Percentiles rank a stretch among this genome's conserved stretches.
These are phyloP conservation scores for Aspergillus hancockii DNA, from an alignment of 495 filamentous ascomycete species.

Conservation along the genomic window DNA sequence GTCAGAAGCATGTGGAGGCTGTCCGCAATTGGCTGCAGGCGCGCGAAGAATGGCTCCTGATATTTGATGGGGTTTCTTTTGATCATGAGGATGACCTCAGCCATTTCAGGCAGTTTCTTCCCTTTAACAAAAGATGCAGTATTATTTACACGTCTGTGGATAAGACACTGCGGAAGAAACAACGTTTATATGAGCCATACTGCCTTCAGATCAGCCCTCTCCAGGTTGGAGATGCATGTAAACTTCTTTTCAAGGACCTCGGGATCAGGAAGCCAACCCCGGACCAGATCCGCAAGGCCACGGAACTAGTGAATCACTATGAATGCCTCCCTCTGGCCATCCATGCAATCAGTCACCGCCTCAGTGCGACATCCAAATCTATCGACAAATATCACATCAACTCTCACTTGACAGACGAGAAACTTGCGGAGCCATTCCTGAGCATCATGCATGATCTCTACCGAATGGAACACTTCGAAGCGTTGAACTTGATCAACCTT, in stretches of 20 bases:
- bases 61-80: conserved; percentile 75
- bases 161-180: conserved; percentile 63
- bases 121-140: conserved; percentile 65
- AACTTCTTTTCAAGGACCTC: conserved; percentile 57
- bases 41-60: conserved; percentile 71
- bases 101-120: conserved; percentile 65
- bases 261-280: conserved; percentile 51
- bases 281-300: conserved; percentile 60
- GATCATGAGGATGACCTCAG: conserved; percentile 58
- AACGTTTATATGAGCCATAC: conserved; percentile 72
- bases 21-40: conserved; percentile 71
- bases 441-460: conserved; percentile 71
- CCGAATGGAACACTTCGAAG: conserved; percentile 56
- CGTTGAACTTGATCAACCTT: conserved; percentile 72
- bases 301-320: conserved; percentile 67
- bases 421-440: conserved; percentile 68
- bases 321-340: conserved; percentile 76
- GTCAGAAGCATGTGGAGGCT: conserved; percentile 55
- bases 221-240: conserved; percentile 58
- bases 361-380: conserved; percentile 70
- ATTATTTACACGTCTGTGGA: conserved; percentile 80
- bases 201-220: conserved; percentile 64
- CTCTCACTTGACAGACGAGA: conserved; percentile 67
- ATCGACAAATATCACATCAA: conserved; percentile 66
- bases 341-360: conserved; percentile 72